These are phyloP conservation scores for Rhipidocladum racemiflorum DNA, from an alignment of 176 grass and related monocot genomes.

Conservation along the genomic window DNA sequence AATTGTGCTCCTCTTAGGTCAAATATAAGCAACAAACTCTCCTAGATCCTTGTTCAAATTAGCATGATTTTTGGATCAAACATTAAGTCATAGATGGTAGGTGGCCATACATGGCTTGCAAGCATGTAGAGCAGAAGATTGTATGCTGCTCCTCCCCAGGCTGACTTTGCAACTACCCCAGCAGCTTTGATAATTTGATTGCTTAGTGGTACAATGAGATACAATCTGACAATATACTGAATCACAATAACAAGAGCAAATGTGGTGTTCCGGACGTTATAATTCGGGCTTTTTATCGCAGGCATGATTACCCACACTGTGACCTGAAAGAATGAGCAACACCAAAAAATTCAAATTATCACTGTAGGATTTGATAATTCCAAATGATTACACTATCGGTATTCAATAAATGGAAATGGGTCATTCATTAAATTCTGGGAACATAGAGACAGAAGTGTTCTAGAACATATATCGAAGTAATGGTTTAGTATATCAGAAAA, in stretches of 20 bases:
- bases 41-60: background rate
- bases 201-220: conserved; percentile 69
- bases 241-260: conserved; percentile 64
- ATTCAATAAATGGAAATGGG: background rate
- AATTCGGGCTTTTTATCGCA: conserved; percentile 45
- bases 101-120: conserved; percentile 74
- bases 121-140: conserved; percentile 94
- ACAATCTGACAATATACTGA: conserved; percentile 80
- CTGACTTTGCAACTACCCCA: conserved; percentile 86
- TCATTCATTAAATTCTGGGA: background rate
- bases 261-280: conserved; percentile 59
- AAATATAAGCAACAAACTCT: background rate
- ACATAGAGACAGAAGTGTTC: background rate
- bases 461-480: conserved; percentile 1
- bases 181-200: conserved; percentile 74
- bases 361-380: background rate
- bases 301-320: conserved; percentile 72
- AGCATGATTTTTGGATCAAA: background rate
- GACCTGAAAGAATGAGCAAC: conserved; percentile 39
- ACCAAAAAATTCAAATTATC: background rate
- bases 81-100: background rate
- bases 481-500: background rate
- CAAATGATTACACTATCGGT: background rate
- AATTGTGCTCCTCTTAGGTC: background rate
- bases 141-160: conserved; percentile 91